phyloP scores from a whole-genome alignment of 805 yeast genomes.

The Barnettozyma pratensis region DNA sequence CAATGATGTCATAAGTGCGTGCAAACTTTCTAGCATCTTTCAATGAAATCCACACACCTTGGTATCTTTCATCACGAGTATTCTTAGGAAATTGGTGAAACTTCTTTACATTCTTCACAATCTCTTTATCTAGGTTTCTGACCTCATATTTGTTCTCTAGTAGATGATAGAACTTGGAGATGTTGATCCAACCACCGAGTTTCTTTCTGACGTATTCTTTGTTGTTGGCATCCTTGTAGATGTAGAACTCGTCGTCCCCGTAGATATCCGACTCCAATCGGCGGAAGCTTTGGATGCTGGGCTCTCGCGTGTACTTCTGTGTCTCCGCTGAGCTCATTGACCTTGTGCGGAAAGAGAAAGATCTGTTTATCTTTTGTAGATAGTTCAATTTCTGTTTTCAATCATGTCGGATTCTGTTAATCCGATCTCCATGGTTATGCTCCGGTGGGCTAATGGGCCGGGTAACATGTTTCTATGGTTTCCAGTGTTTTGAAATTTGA shows the following conservation, averaged over 20 bases:
- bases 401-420: too few species aligned
- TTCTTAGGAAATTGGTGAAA: background rate
- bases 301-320: slow-evolving; percentile 6
- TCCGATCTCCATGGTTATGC: too few species aligned
- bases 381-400: too few species aligned
- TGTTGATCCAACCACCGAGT: slow-evolving; percentile 22
- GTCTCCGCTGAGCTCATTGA: too few species aligned
- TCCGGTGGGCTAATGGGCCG: background rate
- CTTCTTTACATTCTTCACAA: background rate
- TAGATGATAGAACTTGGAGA: slow-evolving; percentile 10
- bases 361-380: too few species aligned
- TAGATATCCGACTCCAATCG: slow-evolving; percentile 6
- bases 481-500: background rate
- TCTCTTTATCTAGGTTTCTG: background rate
- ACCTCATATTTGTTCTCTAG: background rate
- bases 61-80: background rate
- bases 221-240: slow-evolving; percentile 3
- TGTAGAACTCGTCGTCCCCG: slow-evolving; percentile 10
- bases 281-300: background rate
- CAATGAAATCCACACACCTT: slow-evolving; percentile 23
- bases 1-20: slow-evolving; percentile 10
- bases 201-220: slow-evolving; percentile 14
- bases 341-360: too few species aligned
- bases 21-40: slow-evolving; percentile 22
- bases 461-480: background rate